phyloP scores from a whole-genome alignment of 768 basidiomycete species.

The Piloderma croceum region DNA sequence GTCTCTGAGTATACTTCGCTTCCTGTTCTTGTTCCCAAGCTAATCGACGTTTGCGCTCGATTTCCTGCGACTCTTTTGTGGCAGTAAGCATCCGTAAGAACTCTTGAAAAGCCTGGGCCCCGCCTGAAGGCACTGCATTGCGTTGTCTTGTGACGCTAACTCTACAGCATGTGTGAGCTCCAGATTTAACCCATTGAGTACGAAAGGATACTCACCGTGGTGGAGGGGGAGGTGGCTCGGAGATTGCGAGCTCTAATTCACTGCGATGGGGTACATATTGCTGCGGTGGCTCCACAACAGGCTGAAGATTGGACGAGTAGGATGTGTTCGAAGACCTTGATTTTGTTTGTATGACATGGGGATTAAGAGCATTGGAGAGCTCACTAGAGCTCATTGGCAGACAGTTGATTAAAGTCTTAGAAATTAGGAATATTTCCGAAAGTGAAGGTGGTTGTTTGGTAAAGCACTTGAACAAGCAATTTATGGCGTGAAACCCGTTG shows the following conservation, averaged over 20 bases:
- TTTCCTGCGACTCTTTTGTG: slow-evolving; percentile 55
- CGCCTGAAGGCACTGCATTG: slow-evolving; percentile 19
- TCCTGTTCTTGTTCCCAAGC: slow-evolving; percentile 73
- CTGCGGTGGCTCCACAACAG: slow-evolving; percentile 27
- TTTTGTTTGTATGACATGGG: slow-evolving; percentile 46
- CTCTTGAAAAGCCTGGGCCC: slow-evolving; percentile 49
- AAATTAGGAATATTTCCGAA: slow-evolving; percentile 1
- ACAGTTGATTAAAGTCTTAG: slow-evolving; percentile 12
- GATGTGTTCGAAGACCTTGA: slow-evolving; percentile 19
- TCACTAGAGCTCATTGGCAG: slow-evolving; percentile 59
- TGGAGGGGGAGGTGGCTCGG: slow-evolving; percentile 33
- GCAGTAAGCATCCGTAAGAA: slow-evolving; percentile 53
- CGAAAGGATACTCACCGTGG: slow-evolving; percentile 33
- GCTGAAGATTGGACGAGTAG: slow-evolving; percentile 20
- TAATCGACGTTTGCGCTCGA: slow-evolving; percentile 51
- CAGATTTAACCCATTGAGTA: not conserved
- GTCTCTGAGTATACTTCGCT: slow-evolving; percentile 45
- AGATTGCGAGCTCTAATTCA: slow-evolving; percentile 59
- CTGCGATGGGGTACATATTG: slow-evolving; percentile 52
- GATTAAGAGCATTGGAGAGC: slow-evolving; percentile 75
- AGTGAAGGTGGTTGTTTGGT: slow-evolving; percentile 1
- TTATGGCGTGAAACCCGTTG: slow-evolving; percentile 25
- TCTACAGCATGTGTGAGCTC: no score
- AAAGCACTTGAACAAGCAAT: slow-evolving; percentile 19
- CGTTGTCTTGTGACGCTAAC: no score